These are phyloP conservation scores for Diaporthe amygdali DNA, from an alignment of 2,329 filamentous ascomycete genomes.

Conservation along the genomic window DNA sequence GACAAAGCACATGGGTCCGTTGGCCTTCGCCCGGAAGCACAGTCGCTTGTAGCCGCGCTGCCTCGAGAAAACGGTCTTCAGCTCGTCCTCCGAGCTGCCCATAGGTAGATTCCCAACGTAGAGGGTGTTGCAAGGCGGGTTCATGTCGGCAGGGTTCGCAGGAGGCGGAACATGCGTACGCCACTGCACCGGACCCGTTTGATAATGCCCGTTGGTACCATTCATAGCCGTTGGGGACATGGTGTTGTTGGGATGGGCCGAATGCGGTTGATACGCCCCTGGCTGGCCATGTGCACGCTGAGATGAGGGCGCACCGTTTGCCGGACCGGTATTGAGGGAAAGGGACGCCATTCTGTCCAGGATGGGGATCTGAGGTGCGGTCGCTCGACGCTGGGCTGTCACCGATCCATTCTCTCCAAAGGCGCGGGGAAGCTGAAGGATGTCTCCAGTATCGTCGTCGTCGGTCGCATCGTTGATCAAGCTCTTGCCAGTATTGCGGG, in stretches of 20 bases:
- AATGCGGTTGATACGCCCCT: constrained; percentile 39
- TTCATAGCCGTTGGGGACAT: constrained; percentile 64
- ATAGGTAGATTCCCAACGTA: constrained; percentile 97
- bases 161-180: constrained; percentile 57
- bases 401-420: constrained; percentile 74
- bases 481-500: constrained; percentile 69
- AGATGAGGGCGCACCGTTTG: constrained; percentile 58
- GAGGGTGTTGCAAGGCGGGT: constrained; percentile 95
- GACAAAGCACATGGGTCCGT: constrained; percentile 98
- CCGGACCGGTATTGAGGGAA: constrained; percentile 70
- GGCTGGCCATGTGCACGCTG: constrained; percentile 42
- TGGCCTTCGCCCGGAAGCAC: constrained; percentile 92
- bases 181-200: neutral
- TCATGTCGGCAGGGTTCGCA: constrained; percentile 93
- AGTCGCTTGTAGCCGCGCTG: constrained; percentile 94
- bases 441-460: constrained; percentile 71
- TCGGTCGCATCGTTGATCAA: constrained; percentile 73
- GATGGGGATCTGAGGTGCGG: constrained; percentile 74
- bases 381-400: constrained; percentile 64
- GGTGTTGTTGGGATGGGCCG: constrained; percentile 46
- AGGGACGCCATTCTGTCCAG: constrained; percentile 68
- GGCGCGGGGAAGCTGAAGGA: constrained; percentile 74
- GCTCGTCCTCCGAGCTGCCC: constrained; percentile 91
- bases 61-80: constrained; percentile 92
- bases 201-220: constrained; percentile 31